Base-by-base conservation (phyloP, 495 filamentous ascomycete genomes). In the Penicillium cinerascens region DNA sequence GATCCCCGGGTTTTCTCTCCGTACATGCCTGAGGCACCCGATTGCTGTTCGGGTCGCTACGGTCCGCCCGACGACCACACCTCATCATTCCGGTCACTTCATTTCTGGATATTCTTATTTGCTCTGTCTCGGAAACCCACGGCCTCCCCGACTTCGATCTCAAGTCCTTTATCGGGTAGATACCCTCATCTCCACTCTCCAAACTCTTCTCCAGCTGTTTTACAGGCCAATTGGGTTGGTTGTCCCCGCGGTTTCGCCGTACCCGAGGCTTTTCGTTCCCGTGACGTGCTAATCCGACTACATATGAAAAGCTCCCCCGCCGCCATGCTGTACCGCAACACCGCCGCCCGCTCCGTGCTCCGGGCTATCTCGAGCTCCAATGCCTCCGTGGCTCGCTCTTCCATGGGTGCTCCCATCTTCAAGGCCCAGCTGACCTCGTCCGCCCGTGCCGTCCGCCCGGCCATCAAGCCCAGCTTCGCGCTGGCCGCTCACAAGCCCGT, bases 401-500 rank as follows among this genome's bases (percentile, higher is more conserved):
- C 66, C 42, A 51, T 73, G 48, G 55, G 59, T 52, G 71, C 71
- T 64, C 72, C 67, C 49, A 67, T 71, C 55, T 75, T 76, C 61
- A 74, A 69, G 58, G 74, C 74, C 49, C 72, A 65, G 59, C 68
- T 77, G 72, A 72, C 72, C 56, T 72, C 73, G 41, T 66, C 71
- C 52, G 69, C 63, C 65, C 66, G 66, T 65, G 57, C 70, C 52
- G 52, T 64, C 62, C 69, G 69, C 56, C 63, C 65, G 62, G 58
- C 65, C 37, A 49, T 64, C 44, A 57, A 64, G 35, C 56, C 68
- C 47, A 70, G 59, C 58, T 63, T 71, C 51, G 67, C 77, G 64
- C 70, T 81, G 50, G 66, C 72, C 52, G 58, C 67, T 52, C 74
- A 68, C 65, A 76, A 75, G 68, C 77, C 77, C 40, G 67, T 81